Conservation (phyloP, 768 basidiomycete species). For the Filobasidium wieringae region DNA sequence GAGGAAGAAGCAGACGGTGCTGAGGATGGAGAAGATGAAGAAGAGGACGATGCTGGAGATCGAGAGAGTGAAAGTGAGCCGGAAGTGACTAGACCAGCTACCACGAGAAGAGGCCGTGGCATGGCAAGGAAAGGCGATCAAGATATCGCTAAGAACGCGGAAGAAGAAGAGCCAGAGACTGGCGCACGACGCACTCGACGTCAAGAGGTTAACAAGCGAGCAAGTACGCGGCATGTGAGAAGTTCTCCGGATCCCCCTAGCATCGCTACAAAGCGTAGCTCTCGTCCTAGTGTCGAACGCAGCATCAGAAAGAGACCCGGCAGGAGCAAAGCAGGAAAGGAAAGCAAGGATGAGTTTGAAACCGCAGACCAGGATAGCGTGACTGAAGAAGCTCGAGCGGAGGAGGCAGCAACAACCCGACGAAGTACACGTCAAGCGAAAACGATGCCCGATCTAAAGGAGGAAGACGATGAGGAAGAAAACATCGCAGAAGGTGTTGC, state of each 20-base stretch:
- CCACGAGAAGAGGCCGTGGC: no score
- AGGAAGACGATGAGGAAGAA: slow-evolving; percentile 5
- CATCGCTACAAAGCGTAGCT: neutral
- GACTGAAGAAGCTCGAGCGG: neutral
- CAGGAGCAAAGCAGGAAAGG: slow-evolving; percentile 7
- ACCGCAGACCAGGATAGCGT: neutral
- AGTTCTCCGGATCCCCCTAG: neutral
- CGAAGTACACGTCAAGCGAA: neutral
- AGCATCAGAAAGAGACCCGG: neutral
- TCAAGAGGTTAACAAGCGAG: slow-evolving; percentile 17
- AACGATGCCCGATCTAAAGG: neutral
- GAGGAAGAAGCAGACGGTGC: slow-evolving; percentile 1
- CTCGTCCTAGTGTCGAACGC: slow-evolving; percentile 1
- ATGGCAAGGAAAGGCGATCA: no score
- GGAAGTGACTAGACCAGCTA: no score
- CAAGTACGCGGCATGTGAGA: neutral
- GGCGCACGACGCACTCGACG: slow-evolving; percentile 1
- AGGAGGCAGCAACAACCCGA: neutral
- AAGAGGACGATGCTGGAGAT: slow-evolving; percentile 2
- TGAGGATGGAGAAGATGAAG: slow-evolving; percentile 7
- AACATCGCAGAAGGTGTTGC: neutral
- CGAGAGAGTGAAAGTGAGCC: neutral
- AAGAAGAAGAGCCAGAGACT: neutral
- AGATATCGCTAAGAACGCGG: no score
- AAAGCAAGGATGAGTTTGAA: slow-evolving; percentile 15